Conservation (phyloP, 2,329 filamentous ascomycete genomes). For the Penicillium rolfsii region DNA sequence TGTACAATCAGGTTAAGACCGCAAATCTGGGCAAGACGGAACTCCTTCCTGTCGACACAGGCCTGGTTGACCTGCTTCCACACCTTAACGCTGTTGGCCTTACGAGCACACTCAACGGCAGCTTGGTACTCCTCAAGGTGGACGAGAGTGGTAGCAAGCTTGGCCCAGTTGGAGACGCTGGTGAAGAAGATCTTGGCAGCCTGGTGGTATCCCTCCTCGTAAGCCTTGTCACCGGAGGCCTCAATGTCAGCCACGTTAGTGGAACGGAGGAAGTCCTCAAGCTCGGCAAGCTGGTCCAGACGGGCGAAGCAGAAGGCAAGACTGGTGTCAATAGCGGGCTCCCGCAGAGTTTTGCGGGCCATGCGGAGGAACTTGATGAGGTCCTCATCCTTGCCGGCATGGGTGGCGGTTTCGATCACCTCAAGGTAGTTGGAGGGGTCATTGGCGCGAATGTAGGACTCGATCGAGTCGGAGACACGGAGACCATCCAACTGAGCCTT, state of each 20-base stretch:
- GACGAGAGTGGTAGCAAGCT: slow-evolving; percentile 96
- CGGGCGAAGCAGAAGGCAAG: slow-evolving; percentile 93
- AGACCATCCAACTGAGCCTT: slow-evolving; percentile 97
- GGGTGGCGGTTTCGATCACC: slow-evolving; percentile 93
- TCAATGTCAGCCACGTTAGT: slow-evolving; percentile 96
- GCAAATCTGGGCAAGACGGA: slow-evolving; percentile 97
- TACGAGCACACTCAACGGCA: slow-evolving; percentile 94
- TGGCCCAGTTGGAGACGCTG: slow-evolving; percentile 99
- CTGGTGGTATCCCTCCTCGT: slow-evolving; percentile 89
- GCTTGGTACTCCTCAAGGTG: slow-evolving; percentile 96
- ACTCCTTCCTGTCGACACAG: slow-evolving; percentile 97
- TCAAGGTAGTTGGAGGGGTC: slow-evolving; percentile 93
- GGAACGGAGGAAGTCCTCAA: slow-evolving; percentile 92
- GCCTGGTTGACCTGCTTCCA: slow-evolving; percentile 99
- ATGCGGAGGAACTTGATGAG: slow-evolving; percentile 95
- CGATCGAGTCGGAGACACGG: slow-evolving; percentile 87
- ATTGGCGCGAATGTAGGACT: slow-evolving; percentile 93
- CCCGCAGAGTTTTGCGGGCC: slow-evolving; percentile 94
- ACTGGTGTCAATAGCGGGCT: slow-evolving; percentile 89
- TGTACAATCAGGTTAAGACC: slow-evolving; percentile 98
- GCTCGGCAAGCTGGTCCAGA: slow-evolving; percentile 85
- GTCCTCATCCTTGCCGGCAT: slow-evolving; percentile 96
- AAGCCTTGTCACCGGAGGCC: slow-evolving; percentile 96
- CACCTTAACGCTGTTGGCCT: slow-evolving; percentile 98
- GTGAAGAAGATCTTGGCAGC: slow-evolving; percentile 98